Conservation (phyloP, 2,329 filamentous ascomycete species). For the Hypoxylon sp. region DNA sequence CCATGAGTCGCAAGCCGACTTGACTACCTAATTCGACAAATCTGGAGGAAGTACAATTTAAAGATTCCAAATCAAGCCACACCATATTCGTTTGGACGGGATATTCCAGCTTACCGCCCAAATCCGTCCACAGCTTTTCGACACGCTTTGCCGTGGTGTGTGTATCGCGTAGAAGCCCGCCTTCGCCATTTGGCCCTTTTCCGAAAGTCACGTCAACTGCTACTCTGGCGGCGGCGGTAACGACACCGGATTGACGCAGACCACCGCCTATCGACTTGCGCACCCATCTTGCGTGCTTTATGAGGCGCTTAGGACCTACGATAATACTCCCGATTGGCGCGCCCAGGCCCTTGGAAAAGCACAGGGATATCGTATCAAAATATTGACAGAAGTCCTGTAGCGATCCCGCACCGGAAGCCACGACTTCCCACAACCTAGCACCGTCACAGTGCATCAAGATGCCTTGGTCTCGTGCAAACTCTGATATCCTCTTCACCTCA, state of each 20-base stretch:
- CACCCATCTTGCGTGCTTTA: constrained; percentile 80
- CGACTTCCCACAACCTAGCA: constrained; percentile 67
- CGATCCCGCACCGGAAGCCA: constrained; percentile 60
- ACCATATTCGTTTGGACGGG: constrained; percentile 82
- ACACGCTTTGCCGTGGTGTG: constrained; percentile 72
- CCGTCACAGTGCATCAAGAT: constrained; percentile 67
- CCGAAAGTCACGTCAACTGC: constrained; percentile 86
- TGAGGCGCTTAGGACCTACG: constrained; percentile 64
- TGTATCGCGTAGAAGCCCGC: constrained; percentile 62
- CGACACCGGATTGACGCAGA: constrained; percentile 80
- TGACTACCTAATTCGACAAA: constrained; percentile 50
- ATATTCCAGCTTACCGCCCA: constrained; percentile 71
- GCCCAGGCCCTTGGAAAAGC: constrained; percentile 68
- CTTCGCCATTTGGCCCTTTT: constrained; percentile 58
- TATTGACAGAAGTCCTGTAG: constrained; percentile 60
- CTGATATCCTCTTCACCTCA: constrained; percentile 55
- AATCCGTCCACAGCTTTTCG: constrained; percentile 73
- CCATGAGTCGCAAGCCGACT: constrained; percentile 49
- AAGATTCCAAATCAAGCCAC: constrained; percentile 70
- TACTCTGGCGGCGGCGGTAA: constrained; percentile 81
- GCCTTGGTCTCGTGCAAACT: constrained; percentile 55
- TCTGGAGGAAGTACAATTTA: constrained; percentile 44
- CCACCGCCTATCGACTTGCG: constrained; percentile 87
- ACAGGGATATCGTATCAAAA: constrained; percentile 65
- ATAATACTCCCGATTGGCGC: constrained; percentile 67